Conservation (phyloP, 1,284 basidiomycete species). For the Ustilago hordei region DNA sequence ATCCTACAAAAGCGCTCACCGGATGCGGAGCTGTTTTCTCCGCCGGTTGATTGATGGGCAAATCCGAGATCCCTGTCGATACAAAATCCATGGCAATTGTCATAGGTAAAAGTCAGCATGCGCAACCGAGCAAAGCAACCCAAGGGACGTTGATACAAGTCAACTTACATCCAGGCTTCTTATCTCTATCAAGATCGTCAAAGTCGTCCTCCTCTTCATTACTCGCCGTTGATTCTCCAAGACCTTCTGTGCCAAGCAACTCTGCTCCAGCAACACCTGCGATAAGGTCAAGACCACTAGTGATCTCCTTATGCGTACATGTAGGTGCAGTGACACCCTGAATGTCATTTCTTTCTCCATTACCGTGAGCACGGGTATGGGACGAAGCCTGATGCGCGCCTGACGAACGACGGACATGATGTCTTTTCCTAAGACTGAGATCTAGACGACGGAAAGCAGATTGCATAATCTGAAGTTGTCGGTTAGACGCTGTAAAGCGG, state of each 20-base stretch:
- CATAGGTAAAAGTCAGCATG: constrained; percentile 5
- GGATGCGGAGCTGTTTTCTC: constrained; percentile 51
- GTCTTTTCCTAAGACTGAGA: constrained; percentile 42
- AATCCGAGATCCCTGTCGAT: constrained; percentile 43
- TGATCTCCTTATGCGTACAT: constrained; percentile 33
- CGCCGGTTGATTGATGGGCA: constrained; percentile 50
- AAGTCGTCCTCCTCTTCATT: constrained; percentile 44
- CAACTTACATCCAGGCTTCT: constrained; percentile 43
- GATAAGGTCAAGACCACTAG: constrained; percentile 46
- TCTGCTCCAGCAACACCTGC: constrained; percentile 50
- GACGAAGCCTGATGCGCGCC: constrained; percentile 15
- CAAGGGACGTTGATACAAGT: not conserved
- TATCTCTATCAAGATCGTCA: constrained; percentile 34
- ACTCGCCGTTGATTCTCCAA: constrained; percentile 32
- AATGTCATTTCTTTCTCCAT: constrained; percentile 4
- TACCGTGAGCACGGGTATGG: constrained; percentile 6
- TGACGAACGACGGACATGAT: constrained; percentile 18
- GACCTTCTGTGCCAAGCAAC: constrained; percentile 30
- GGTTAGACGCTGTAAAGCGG: constrained; percentile 44
- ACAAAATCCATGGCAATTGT: not conserved
- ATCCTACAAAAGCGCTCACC: constrained; percentile 46
- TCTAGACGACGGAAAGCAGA: constrained; percentile 45
- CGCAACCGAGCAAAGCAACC: not conserved
- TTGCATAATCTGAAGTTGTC: constrained; percentile 55
- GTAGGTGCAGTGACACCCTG: constrained; percentile 7